phyloP scores from a whole-genome alignment of 2,329 filamentous ascomycete genomes.

The Pseudocercospora eumusae region DNA sequence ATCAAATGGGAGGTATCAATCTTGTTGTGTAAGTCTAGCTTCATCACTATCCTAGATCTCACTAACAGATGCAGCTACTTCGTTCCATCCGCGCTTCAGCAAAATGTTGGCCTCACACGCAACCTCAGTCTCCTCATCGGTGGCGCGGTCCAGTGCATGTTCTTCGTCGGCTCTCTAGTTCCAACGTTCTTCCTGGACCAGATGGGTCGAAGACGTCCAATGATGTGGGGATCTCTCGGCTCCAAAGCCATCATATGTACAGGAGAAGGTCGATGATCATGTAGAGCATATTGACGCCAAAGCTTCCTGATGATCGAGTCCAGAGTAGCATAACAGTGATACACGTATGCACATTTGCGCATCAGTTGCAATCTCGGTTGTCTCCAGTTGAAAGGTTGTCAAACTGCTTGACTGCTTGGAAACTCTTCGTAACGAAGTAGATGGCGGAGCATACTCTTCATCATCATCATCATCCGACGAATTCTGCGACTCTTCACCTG shows the following conservation, averaged over 20 bases:
- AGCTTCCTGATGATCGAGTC: neutral
- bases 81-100: constrained; percentile 48
- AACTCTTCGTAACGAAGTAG: too few relatives aligned
- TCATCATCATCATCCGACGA: too few relatives aligned
- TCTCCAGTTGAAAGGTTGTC: too few relatives aligned
- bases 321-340: neutral
- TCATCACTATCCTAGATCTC: neutral
- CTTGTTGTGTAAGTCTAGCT: constrained; percentile 39
- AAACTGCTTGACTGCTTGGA: too few relatives aligned
- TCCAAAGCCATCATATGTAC: constrained; percentile 9
- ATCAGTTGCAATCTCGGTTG: neutral
- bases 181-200: constrained; percentile 51
- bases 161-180: constrained; percentile 47
- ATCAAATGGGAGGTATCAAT: constrained; percentile 41
- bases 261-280: constrained; percentile 14
- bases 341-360: neutral
- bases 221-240: constrained; percentile 41
- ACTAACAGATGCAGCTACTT: constrained; percentile 39
- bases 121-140: constrained; percentile 52
- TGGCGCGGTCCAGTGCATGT: constrained; percentile 48
- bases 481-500: too few relatives aligned
- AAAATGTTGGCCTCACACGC: constrained; percentile 49
- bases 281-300: constrained; percentile 20
- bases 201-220: constrained; percentile 41
- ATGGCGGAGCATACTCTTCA: too few relatives aligned